Conservation (phyloP, 345 rosid genomes). For the Raphanus raphanistrum region DNA sequence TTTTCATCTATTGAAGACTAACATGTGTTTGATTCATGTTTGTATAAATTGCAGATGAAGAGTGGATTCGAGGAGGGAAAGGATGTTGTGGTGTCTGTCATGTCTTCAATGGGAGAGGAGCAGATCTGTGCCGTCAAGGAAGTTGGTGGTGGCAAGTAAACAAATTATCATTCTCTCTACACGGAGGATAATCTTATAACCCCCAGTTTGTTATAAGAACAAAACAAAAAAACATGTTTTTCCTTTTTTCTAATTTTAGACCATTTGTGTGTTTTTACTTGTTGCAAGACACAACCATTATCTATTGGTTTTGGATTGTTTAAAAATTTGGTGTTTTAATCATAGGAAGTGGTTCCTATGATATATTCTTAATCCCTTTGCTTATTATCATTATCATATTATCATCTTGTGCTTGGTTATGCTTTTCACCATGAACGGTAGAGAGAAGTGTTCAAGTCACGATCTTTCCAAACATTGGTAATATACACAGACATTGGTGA, state of each 20-base stretch:
- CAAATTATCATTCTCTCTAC: slow-evolving; percentile 22
- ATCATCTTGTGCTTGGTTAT: not conserved
- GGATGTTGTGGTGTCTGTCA: slow-evolving; percentile 75
- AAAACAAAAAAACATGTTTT: slow-evolving; percentile 20
- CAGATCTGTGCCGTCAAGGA: slow-evolving; percentile 83
- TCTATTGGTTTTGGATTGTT: slow-evolving; percentile 37
- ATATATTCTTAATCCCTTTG: not conserved
- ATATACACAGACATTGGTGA: no score
- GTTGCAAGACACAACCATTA: slow-evolving; percentile 23
- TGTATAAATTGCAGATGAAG: slow-evolving; percentile 52
- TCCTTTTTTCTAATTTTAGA: slow-evolving; percentile 33
- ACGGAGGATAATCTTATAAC: slow-evolving; percentile 20
- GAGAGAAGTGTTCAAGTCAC: not conserved
- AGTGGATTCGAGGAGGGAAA: slow-evolving; percentile 70
- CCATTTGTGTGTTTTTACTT: slow-evolving; percentile 24
- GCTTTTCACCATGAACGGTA: not conserved
- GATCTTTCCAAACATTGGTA: not conserved
- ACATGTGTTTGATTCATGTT: not conserved
- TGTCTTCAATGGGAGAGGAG: slow-evolving; percentile 95
- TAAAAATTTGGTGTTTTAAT: slow-evolving; percentile 33
- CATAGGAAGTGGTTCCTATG: slow-evolving; percentile 8
- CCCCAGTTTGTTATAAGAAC: slow-evolving; percentile 33
- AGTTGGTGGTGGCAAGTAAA: slow-evolving; percentile 60
- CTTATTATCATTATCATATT: not conserved
- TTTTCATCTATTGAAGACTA: not conserved